phyloP scores from a whole-genome alignment of 805 yeast species.

The Tetrapisispora arboricola region DNA sequence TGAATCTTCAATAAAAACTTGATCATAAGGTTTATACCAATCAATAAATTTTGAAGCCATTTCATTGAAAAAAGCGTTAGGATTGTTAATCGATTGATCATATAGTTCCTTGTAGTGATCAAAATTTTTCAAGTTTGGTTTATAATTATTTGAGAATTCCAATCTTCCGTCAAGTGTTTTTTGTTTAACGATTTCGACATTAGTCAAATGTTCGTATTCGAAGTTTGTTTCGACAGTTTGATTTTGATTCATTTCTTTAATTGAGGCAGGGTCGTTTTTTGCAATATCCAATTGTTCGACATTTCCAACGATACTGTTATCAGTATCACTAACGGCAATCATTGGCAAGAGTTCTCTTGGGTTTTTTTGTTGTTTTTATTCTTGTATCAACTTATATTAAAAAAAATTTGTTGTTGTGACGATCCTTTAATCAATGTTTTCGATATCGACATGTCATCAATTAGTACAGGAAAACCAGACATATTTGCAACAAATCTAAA shows the following conservation, averaged over 20 bases:
- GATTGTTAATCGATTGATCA: slow-evolving; percentile 65
- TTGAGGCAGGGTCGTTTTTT: background rate
- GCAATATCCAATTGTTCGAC: slow-evolving; percentile 1
- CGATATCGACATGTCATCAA: too few species aligned
- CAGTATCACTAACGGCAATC: slow-evolving; percentile 3
- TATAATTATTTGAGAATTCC: slow-evolving; percentile 18
- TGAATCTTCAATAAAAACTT: slow-evolving; percentile 34
- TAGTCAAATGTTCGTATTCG: slow-evolving; percentile 24
- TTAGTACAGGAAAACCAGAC: too few species aligned
- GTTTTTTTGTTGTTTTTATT: background rate
- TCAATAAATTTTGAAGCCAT: slow-evolving; percentile 60
- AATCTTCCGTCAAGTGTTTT: slow-evolving; percentile 15
- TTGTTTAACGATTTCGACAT: slow-evolving; percentile 16
- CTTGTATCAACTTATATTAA: too few species aligned
- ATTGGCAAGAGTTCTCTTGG: background rate
- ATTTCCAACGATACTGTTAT: slow-evolving; percentile 1
- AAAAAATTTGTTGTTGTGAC: too few species aligned
- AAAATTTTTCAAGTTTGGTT: slow-evolving; percentile 49
- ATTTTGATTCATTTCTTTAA: slow-evolving; percentile 1
- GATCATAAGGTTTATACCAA: slow-evolving; percentile 73
- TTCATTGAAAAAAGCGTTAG: slow-evolving; percentile 70
- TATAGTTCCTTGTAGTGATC: slow-evolving; percentile 64
- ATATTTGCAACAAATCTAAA: background rate
- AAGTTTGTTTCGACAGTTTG: background rate
- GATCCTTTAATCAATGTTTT: too few species aligned